Base-by-base conservation (phyloP, 2,329 filamentous ascomycete genomes). In the Gnomoniopsis smithogilvyi region DNA sequence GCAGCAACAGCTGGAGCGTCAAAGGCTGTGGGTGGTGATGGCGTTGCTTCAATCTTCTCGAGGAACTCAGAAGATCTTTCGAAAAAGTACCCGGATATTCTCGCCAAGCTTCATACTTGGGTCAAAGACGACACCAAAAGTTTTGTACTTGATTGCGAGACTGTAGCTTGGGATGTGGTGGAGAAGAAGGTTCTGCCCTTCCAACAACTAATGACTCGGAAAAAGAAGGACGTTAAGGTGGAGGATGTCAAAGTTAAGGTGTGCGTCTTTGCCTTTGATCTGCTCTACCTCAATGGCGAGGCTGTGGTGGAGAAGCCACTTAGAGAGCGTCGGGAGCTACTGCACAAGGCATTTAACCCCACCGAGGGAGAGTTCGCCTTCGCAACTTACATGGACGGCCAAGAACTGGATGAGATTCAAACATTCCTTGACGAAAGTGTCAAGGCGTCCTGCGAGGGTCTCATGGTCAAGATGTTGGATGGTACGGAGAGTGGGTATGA, bases 401-500 rank as follows among this genome's bases (percentile, higher is more conserved):
- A 88, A 67, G 91, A 97, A 65, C 81, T 99, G 3, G 94, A 98
- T 55, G 91, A 96, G 68, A 99, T 99, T 56, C 94, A 98, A 70
- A 82, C 81, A 1, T 90, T 99, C 67, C 81, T 99, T 2, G 95
- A 99, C 68, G 94, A 98, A 60, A 95, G 91, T 67, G 90, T 99
- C 64, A 96, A 96, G 73, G 91, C 93, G 2, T 96, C 92, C 0
- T 99, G 95, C 70, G 95, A 99, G 78, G 95, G 95, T 12, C 80
- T 99, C 55, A 99, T 99, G 95, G 95, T 99, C 15, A 99, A 99
- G 79, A 99, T 99, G 95, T 77, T 99, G 60, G 94, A 98, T 71
- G 95, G 94, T 0, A 79, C 84, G 7, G 94, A 97, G 74, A 96
- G 91, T 66, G 91, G 91, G 67, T 99, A 99, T 71, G 94, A 98